Conservation (phyloP, 495 filamentous ascomycete genomes). For the Lineolata rhizophorae region DNA sequence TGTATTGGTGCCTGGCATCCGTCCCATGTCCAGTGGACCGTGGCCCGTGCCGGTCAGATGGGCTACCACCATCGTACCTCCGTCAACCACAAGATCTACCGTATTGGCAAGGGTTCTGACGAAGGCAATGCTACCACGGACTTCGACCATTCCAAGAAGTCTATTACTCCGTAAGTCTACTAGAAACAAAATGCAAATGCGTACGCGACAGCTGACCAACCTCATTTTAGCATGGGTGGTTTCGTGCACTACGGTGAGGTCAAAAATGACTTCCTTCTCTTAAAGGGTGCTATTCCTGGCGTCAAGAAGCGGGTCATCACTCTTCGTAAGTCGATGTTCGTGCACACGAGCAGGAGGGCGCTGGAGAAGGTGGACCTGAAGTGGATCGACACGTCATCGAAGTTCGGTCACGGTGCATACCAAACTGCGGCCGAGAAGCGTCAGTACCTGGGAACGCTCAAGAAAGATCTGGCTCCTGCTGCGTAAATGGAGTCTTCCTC, state of each 20-base stretch:
- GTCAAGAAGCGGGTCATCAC: conserved; percentile 99
- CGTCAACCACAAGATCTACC: conserved; percentile 99
- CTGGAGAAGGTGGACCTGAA: conserved; percentile 99
- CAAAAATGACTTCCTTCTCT: conserved; percentile 96
- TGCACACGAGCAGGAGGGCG: conserved; percentile 80
- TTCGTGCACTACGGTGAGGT: conserved; percentile 98
- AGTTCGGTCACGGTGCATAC: conserved; percentile 99
- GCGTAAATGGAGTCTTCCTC: conserved; percentile 35
- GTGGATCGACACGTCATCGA: conserved; percentile 99
- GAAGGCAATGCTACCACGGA: conserved; percentile 86
- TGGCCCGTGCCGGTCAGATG: conserved; percentile 98
- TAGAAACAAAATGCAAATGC: conserved; percentile 1
- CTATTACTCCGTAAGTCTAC: conserved; percentile 89
- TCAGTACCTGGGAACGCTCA: conserved; percentile 84
- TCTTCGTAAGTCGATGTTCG: conserved; percentile 97
- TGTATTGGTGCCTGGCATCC: conserved; percentile 99
- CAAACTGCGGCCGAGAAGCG: conserved; percentile 96
- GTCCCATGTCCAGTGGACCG: conserved; percentile 99
- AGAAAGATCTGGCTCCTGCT: conserved; percentile 77
- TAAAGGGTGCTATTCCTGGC: conserved; percentile 95
- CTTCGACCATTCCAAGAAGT: conserved; percentile 95
- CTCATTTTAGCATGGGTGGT: conserved; percentile 85
- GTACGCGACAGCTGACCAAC: conserved; percentile 19
- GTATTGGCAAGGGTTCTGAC: conserved; percentile 77
- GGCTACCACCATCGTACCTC: conserved; percentile 99